These are phyloP conservation scores for Triticum urartu DNA, from an alignment of 176 grass and related monocot species.

Conservation along the genomic window DNA sequence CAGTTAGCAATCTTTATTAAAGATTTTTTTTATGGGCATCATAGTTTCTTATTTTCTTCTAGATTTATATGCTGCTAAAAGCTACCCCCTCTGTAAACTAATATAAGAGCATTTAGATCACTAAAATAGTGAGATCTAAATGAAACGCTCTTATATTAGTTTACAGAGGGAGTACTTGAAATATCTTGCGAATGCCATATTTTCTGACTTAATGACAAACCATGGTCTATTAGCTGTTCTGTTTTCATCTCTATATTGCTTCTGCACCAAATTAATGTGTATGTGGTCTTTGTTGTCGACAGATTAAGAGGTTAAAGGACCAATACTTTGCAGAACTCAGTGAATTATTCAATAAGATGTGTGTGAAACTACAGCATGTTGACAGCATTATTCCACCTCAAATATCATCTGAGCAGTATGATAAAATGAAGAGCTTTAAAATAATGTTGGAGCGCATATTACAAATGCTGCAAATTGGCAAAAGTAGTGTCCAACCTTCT, in stretches of 20 bases:
- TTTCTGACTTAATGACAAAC: neutral
- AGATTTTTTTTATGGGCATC: neutral
- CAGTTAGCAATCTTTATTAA: neutral
- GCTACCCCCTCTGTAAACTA: neutral
- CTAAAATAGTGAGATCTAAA: no score
- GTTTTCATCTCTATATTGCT: neutral
- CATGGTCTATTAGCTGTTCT: neutral
- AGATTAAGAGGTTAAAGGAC: conserved; percentile 79
- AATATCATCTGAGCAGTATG: conserved; percentile 57
- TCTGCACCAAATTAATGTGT: neutral
- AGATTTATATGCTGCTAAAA: conserved; percentile 1
- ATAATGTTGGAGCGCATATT: conserved; percentile 48
- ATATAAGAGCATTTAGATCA: no score
- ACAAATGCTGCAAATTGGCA: conserved; percentile 46
- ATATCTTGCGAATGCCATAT: neutral
- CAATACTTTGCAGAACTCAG: conserved; percentile 55
- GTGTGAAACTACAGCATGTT: conserved; percentile 66
- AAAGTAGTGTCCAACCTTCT: conserved; percentile 45
- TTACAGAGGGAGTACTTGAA: neutral
- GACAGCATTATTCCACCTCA: conserved; percentile 42
- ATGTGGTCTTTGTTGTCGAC: conserved; percentile 15
- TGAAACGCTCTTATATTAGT: no score
- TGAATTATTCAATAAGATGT: conserved; percentile 69
- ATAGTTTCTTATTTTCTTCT: neutral
- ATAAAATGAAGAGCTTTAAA: conserved; percentile 73